Percentiles rank a stretch among this genome's conserved stretches.
These are phyloP conservation scores for Fusarium sp. DNA, from an alignment of 2,329 filamentous ascomycete genomes.

Conservation along the genomic window DNA sequence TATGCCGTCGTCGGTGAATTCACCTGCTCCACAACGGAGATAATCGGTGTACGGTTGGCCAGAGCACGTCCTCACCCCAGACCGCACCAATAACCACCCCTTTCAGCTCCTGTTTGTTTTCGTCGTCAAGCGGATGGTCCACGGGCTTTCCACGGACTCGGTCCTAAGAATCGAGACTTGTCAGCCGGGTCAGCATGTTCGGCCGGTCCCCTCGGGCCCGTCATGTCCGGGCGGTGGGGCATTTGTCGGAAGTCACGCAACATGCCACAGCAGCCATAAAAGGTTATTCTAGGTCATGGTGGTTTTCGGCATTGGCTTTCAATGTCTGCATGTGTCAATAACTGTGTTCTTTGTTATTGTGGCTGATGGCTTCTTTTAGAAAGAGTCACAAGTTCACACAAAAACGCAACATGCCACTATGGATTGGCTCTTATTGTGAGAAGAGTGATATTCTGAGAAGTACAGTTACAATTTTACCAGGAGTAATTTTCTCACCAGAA, in stretches of 20 bases:
- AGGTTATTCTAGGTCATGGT: too few relatives aligned
- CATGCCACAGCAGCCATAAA: too few relatives aligned
- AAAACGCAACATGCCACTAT: too few relatives aligned
- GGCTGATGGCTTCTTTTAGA: too few relatives aligned
- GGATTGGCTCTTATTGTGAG: not conserved
- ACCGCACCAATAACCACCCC: not conserved
- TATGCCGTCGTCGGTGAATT: not conserved
- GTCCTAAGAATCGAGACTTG: not conserved
- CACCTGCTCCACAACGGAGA: not conserved
- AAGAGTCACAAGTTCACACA: too few relatives aligned
- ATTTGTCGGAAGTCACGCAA: too few relatives aligned
- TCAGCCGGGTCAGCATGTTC: not conserved
- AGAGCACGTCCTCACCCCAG: not conserved
- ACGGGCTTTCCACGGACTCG: not conserved
- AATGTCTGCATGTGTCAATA: too few relatives aligned
- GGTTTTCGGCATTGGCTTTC: too few relatives aligned
- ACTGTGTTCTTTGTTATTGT: too few relatives aligned
- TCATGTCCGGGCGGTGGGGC: not conserved
- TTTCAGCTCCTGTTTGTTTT: not conserved
- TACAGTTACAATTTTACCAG: not conserved
- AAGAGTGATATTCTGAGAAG: not conserved
- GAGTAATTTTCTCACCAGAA: rapidly evolving
- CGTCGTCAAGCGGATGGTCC: not conserved
- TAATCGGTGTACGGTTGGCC: not conserved
- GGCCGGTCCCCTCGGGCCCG: not conserved